Conservation (phyloP, 2,329 filamentous ascomycete genomes). For the Hypoxylon sp. region DNA sequence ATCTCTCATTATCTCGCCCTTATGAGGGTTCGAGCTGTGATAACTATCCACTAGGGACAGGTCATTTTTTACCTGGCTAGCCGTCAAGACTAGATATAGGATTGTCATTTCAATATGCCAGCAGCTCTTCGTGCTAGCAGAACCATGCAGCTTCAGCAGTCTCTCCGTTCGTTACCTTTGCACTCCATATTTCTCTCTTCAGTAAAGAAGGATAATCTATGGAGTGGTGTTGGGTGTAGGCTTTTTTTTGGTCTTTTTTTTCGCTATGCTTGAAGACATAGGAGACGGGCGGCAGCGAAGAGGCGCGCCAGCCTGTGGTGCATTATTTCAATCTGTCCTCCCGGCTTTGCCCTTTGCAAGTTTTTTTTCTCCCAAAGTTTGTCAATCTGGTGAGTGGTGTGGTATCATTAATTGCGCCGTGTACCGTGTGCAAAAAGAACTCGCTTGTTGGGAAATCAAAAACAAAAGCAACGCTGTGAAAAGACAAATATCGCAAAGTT, state of each 20-base stretch:
- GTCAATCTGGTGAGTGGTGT: constrained; percentile 46
- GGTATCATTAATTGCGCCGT: constrained; percentile 37
- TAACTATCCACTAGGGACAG: constrained; percentile 50
- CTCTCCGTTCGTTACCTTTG: constrained; percentile 30
- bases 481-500: constrained; percentile 25
- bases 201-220: constrained; percentile 19
- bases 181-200: constrained; percentile 30
- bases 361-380: constrained; percentile 29
- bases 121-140: constrained; percentile 37
- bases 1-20: constrained; percentile 58
- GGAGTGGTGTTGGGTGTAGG: constrained; percentile 9
- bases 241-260: constrained; percentile 28
- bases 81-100: constrained; percentile 43
- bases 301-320: constrained; percentile 55
- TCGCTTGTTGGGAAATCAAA: constrained; percentile 43
- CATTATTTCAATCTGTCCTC: constrained; percentile 49
- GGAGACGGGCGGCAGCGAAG: constrained; percentile 54
- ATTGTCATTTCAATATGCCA: constrained; percentile 31
- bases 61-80: constrained; percentile 43
- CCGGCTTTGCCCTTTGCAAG: constrained; percentile 42
- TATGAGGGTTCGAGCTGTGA: constrained; percentile 53
- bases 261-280: constrained; percentile 50
- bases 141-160: constrained; percentile 41
- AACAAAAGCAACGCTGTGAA: constrained; percentile 48
- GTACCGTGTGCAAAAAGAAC: constrained; percentile 30